Conservation (phyloP, 345 rosid species). For the Anastatica hierochuntica region DNA sequence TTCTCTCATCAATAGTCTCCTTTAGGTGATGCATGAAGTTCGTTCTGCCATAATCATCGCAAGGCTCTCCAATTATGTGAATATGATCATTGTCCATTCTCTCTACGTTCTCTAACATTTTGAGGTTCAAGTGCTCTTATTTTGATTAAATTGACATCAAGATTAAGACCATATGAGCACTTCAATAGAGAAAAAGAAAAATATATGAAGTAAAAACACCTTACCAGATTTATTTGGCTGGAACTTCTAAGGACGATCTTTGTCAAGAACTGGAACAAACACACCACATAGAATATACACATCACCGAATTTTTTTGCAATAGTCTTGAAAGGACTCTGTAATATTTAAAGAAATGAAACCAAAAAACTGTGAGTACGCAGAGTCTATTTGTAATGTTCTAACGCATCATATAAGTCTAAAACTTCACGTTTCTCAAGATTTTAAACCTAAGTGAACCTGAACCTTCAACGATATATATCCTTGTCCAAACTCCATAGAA, state of each 20-base stretch:
- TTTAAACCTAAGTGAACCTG: slow-evolving; percentile 50
- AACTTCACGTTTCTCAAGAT: slow-evolving; percentile 2
- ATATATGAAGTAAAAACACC: not conserved
- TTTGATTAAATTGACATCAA: slow-evolving; percentile 11
- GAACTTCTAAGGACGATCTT: slow-evolving; percentile 86
- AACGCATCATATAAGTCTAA: no score
- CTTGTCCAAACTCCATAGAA: slow-evolving; percentile 97
- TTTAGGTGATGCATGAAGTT: no score
- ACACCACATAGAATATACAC: slow-evolving; percentile 99
- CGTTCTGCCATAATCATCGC: no score
- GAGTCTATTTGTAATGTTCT: no score
- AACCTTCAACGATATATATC: slow-evolving; percentile 96
- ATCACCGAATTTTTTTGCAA: slow-evolving; percentile 86
- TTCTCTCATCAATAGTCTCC: no score
- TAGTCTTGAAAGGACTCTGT: slow-evolving; percentile 98
- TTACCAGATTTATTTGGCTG: slow-evolving; percentile 84
- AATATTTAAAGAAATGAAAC: slow-evolving; percentile 6
- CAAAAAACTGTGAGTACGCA: slow-evolving; percentile 9
- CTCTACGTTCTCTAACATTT: no score
- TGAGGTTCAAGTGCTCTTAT: no score
- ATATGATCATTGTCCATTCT: no score
- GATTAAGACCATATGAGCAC: not conserved
- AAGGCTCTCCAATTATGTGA: no score
- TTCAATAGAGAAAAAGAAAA: not conserved
- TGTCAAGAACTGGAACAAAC: slow-evolving; percentile 94